phyloP scores from a whole-genome alignment of 2,329 filamentous ascomycete species.

The Cordyceps farinosa region DNA sequence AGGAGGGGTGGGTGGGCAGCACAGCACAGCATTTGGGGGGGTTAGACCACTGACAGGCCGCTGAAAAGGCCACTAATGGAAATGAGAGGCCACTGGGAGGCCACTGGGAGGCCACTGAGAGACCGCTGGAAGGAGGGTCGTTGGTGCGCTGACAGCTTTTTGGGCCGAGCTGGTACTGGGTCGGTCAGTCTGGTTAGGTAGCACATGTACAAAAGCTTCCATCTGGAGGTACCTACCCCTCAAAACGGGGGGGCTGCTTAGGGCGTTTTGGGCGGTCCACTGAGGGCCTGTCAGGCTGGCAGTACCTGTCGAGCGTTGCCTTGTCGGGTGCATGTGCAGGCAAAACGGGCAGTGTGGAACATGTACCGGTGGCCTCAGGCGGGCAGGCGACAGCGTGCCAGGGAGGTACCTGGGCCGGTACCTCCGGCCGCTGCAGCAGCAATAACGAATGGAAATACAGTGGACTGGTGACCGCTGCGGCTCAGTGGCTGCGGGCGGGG shows the following conservation, averaged over 20 bases:
- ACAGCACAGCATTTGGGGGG: neutral
- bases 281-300: neutral
- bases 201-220: conserved; percentile 13
- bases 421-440: neutral
- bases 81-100: neutral
- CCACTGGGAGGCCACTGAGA: neutral
- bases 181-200: neutral
- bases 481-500: conserved; percentile 8
- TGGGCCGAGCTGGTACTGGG: conserved; percentile 3
- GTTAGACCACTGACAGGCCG: neutral
- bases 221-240: conserved; percentile 13
- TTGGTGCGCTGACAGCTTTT: neutral
- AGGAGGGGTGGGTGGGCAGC: conserved; percentile 4
- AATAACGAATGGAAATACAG: neutral
- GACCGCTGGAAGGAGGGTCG: neutral
- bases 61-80: conserved; percentile 5
- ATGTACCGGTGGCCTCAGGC: neutral
- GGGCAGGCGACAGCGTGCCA: neutral
- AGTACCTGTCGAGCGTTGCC: neutral
- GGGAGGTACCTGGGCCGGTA: conserved; percentile 6
- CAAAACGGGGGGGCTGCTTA: neutral
- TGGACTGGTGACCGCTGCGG: neutral
- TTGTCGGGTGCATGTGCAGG: neutral
- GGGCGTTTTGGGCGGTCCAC: neutral
- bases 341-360: neutral